Evolutionary conservation across 768 basidiomycete species (phyloP).

Genomic region (Tylopilus intermedius): DNA sequence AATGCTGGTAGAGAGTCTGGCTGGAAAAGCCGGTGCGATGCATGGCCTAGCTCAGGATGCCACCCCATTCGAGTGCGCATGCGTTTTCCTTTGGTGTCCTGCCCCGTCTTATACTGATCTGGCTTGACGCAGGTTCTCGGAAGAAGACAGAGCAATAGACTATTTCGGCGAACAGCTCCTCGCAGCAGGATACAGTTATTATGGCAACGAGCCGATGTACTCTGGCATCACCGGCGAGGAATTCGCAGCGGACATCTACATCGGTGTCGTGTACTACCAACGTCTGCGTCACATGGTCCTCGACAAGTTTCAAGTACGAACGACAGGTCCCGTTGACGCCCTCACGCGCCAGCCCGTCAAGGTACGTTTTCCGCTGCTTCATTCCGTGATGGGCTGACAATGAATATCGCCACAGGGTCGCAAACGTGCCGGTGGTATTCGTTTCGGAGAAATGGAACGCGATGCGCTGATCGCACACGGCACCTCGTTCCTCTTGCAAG

Average conservation of each 20-base stretch:
- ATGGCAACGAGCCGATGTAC: conserved; percentile 99
- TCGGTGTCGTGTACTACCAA: conserved; percentile 98
- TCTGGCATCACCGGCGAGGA: conserved; percentile 98
- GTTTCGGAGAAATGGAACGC: conserved; percentile 99
- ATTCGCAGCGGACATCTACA: conserved; percentile 97
- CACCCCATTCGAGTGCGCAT: conserved; percentile 88
- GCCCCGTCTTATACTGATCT: conserved; percentile 9
- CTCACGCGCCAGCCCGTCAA: conserved; percentile 96
- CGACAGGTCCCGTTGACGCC: conserved; percentile 94
- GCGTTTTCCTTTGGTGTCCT: background rate
- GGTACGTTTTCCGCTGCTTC: conserved; percentile 39
- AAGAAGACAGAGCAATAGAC: conserved; percentile 93
- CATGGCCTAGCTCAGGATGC: conserved; percentile 98
- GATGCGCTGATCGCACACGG: conserved; percentile 98
- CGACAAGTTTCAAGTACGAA: conserved; percentile 99
- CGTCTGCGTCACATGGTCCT: conserved; percentile 98
- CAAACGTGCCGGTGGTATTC: conserved; percentile 97
- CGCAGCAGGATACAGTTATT: conserved; percentile 95
- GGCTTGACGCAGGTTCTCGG: conserved; percentile 65
- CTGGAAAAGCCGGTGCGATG: conserved; percentile 98
- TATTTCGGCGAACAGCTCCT: conserved; percentile 95
- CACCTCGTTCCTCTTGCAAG: conserved; percentile 96
- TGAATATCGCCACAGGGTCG: conserved; percentile 60
- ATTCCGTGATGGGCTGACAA: conserved; percentile 4
- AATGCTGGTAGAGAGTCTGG: conserved; percentile 99